phyloP scores from a whole-genome alignment of 2,329 filamentous ascomycete genomes.

The Diaporthe sp. region DNA sequence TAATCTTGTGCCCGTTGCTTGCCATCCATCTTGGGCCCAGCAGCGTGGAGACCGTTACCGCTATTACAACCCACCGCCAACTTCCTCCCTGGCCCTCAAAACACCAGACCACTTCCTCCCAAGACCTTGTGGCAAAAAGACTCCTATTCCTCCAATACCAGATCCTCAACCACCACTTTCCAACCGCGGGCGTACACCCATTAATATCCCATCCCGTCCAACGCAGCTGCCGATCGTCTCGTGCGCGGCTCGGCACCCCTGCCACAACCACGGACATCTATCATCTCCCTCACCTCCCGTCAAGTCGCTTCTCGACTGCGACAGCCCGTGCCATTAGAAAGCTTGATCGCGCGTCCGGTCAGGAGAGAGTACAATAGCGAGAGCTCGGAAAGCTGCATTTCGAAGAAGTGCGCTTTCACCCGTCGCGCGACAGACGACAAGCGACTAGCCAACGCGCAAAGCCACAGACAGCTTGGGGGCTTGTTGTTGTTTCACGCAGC shows the following conservation, averaged over 20 bases:
- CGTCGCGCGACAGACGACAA: conserved; percentile 13
- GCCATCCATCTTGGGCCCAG: background rate
- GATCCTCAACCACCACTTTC: background rate
- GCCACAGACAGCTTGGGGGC: conserved; percentile 26
- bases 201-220: background rate
- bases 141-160: conserved; percentile 1
- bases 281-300: background rate
- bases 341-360: background rate
- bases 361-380: background rate
- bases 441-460: conserved; percentile 2
- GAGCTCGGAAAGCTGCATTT: conserved; percentile 18
- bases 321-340: background rate
- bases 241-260: conserved; percentile 2
- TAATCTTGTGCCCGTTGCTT: background rate
- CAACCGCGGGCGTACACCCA: background rate
- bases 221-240: background rate
- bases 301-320: conserved; percentile 1
- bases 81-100: background rate
- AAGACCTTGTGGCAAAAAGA: conserved; percentile 1
- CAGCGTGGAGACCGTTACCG: conserved; percentile 21
- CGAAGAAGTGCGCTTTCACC: conserved; percentile 6
- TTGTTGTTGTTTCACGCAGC: conserved; percentile 33
- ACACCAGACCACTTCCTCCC: conserved; percentile 1
- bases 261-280: background rate
- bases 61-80: conserved; percentile 23